Base-by-base conservation (phyloP, 148 eudicot species). In the Rhododendron molle region DNA sequence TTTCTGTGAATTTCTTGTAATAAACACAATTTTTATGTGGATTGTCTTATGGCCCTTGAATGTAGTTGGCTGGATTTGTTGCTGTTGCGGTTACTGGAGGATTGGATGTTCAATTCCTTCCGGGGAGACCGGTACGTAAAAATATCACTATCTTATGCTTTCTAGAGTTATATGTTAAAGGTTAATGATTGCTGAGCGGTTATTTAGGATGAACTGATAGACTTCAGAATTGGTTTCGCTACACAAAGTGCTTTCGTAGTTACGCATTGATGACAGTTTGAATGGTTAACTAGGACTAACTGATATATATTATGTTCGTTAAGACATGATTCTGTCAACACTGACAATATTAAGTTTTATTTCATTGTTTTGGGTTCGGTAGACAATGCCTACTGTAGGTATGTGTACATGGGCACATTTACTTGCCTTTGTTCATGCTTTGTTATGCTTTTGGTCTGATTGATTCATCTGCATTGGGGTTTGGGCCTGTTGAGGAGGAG, bases 51-150 rank as follows among this genome's bases (percentile, higher is more conserved):
- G 23, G 47, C 56, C 18, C 40, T n/a, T 56, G 16, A 21, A 54
- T 83, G 71, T 81, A 94, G 97, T 89, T 94, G 87, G 97, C 97
- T 87, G 97, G 99, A 76, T 96, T 95, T 87, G 99, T 96, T 84
- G 99, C 97, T 85, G 99, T 96, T 82, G 97, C 95, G 80, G 84
- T 96, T 44, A 94, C 99, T 38, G 99, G 99, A 65, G 99, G 99
- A 86, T 98, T 98, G 80, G 99, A 96, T 80, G 85, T 96, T 85
- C 97, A 96, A 38, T 96, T 94, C 93, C 99, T 95, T 88, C 99
- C 99, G 4, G 99, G 99, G 78, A 93, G 99, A 81, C 88, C 87
- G 97, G 99, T 96, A 58, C 23, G 91, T 90, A 47, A 54, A 69
- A n/a, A 16, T 9, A 32, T 54, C 28, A 18, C 13, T 23, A 28